Conservation (phyloP, 2,329 filamentous ascomycete genomes). For the Diaporthe capsici region DNA sequence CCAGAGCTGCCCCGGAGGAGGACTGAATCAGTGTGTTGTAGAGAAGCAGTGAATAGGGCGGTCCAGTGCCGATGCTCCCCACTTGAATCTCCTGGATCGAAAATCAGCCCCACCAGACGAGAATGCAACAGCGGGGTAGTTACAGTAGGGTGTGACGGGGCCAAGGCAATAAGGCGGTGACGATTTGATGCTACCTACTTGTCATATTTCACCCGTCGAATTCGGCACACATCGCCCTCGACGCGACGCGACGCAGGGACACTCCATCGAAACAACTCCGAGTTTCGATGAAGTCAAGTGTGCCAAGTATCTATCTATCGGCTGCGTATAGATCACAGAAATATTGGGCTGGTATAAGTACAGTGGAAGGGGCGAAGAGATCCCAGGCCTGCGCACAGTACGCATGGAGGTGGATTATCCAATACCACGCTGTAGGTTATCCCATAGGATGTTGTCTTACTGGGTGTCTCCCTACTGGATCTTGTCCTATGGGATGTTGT, state of each 20-base stretch:
- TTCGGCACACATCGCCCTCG: background rate
- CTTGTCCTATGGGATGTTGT: background rate
- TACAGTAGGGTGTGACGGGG: background rate
- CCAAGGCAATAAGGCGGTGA: background rate
- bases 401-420: background rate
- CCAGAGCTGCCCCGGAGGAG: conserved; percentile 18
- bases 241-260: background rate
- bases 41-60: background rate
- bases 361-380: background rate
- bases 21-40: conserved; percentile 23
- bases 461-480: too few relatives aligned
- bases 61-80: conserved; percentile 24
- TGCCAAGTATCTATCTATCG: background rate
- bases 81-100: conserved; percentile 27
- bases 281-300: background rate
- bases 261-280: too few relatives aligned
- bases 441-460: background rate
- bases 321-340: background rate
- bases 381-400: background rate
- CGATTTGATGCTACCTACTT: background rate
- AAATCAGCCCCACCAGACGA: conserved; percentile 30
- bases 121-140: conserved; percentile 28
- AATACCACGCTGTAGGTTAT: background rate
- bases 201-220: background rate
- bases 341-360: background rate